These are phyloP conservation scores for Trametes pubescens DNA, from an alignment of 1,284 basidiomycete genomes.

Conservation along the genomic window DNA sequence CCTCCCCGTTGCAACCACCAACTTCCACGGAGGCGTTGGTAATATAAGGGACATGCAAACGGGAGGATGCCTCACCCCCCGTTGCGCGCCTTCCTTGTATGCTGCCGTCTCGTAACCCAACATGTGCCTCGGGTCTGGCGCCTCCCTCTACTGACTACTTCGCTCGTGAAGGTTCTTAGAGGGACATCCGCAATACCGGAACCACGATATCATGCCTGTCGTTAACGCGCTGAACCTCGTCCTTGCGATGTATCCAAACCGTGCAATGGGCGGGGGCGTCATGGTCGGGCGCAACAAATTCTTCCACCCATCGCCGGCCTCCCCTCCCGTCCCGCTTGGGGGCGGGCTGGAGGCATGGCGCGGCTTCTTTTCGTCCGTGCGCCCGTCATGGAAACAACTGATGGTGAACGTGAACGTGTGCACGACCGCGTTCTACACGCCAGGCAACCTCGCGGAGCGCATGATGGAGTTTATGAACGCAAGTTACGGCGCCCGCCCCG, in stretches of 20 bases:
- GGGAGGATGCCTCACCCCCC: not conserved
- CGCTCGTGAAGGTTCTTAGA: constrained; percentile 57
- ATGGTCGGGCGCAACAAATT: constrained; percentile 80
- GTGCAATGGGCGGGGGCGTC: constrained; percentile 66
- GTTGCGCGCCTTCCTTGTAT: not conserved
- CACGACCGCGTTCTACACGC: constrained; percentile 78
- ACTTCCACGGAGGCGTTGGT: constrained; percentile 27
- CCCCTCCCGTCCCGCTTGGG: constrained; percentile 55
- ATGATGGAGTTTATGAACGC: constrained; percentile 59
- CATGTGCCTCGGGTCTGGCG: constrained; percentile 15
- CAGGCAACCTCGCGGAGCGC: constrained; percentile 66
- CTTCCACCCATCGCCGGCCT: constrained; percentile 67
- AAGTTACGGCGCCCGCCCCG: constrained; percentile 58
- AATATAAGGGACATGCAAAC: constrained; percentile 31
- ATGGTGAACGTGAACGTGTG: constrained; percentile 85
- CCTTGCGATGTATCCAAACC: constrained; percentile 66
- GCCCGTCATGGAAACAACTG: constrained; percentile 73
- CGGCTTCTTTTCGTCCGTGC: constrained; percentile 80
- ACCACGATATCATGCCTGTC: constrained; percentile 71
- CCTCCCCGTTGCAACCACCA: not conserved
- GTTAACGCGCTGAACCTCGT: constrained; percentile 79
- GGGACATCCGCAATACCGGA: constrained; percentile 65
- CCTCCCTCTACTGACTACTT: constrained; percentile 29
- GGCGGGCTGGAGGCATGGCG: constrained; percentile 74
- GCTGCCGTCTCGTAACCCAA: not conserved